Evolutionary conservation across 768 basidiomycete species (phyloP).

Genomic region (Coprinopsis sp.): DNA sequence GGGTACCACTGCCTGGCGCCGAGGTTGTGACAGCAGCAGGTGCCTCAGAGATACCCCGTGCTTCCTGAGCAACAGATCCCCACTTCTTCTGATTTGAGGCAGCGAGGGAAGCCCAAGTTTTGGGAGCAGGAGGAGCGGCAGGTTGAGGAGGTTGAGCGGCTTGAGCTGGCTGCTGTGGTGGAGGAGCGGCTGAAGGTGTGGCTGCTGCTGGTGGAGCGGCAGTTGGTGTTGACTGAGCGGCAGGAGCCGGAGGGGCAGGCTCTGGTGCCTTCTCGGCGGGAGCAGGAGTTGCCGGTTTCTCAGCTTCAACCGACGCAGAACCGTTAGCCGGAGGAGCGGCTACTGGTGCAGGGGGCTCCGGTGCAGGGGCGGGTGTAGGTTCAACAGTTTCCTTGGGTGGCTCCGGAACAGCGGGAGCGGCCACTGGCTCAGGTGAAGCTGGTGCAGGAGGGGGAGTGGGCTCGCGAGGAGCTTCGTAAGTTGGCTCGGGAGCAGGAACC

Average conservation of each 20-base stretch:
- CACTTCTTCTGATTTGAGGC: constrained; percentile 79
- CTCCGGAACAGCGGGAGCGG: constrained; percentile 32
- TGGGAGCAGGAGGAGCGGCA: constrained; percentile 50
- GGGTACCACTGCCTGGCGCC: constrained; percentile 34
- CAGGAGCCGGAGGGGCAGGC: constrained; percentile 29
- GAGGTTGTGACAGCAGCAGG: constrained; percentile 39
- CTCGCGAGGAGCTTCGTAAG: constrained; percentile 13
- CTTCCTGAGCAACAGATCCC: constrained; percentile 78
- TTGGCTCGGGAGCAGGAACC: constrained; percentile 12
- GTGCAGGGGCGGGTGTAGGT: constrained; percentile 29
- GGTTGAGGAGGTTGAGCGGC: constrained; percentile 28
- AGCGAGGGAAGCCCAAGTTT: constrained; percentile 91
- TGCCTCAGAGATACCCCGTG: constrained; percentile 69
- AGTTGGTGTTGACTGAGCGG: constrained; percentile 28
- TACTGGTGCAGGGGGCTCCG: constrained; percentile 18
- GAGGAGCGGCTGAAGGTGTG: constrained; percentile 24
- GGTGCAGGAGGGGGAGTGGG: constrained; percentile 34
- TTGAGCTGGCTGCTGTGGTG: constrained; percentile 25
- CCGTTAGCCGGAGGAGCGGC: constrained; percentile 30
- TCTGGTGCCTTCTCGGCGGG: constrained; percentile 22
- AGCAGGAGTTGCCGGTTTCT: constrained; percentile 23
- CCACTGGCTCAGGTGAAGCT: constrained; percentile 24
- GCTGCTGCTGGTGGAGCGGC: constrained; percentile 27
- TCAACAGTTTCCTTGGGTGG: constrained; percentile 28
- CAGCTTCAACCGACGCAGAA: constrained; percentile 33